Base-by-base conservation (phyloP, 805 yeast genomes). In the Cyberlindnera misumaiensis region DNA sequence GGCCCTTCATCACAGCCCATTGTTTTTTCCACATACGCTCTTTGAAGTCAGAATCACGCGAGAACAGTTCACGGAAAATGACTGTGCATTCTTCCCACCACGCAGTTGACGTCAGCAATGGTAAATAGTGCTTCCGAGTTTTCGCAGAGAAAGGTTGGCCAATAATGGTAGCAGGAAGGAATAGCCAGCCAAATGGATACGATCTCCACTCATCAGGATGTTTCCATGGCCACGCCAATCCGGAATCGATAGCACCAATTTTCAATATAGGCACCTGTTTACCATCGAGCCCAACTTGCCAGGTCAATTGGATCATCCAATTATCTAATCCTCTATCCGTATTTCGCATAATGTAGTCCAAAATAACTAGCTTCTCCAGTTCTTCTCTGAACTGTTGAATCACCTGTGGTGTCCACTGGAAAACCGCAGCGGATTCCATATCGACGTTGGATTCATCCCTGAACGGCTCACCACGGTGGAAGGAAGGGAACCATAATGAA, bases 191-290 rank as follows among this genome's bases (percentile, higher is more conserved):
- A 59, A 72, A 82, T 0, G 89, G 89, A 48, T 78, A 82, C 1
- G 85, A 77, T 39, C 89, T 60, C 86, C 88, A 80, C 51, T 80
- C 87, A 56, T 82, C 84, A 0, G 89, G 89, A 46, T 80, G 86
- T 50, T 82, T 81, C 87, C 87, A 82, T 5, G 90, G 89, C 48
- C 78, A 81, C 0, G 88, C 69, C 24, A 82, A 62, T 0, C 88
- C 88, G 12, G 84, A 79, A 50, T 82, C 89, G 32, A 82, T 82
- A 1, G 89, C 90, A 3, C 85, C 87, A 24, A 82, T 65, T 36
- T 63, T 67, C 11, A 82, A 42, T 1, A 30, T 40, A 0, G 81
- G 80, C 12, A 45, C 46, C 43, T 56, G 53, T 6, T 34, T 30
- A 10, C 50, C 46, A 25, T 53, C 47, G 0, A 38, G 40, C 6